Conservation (phyloP, 2,329 filamentous ascomycete genomes). For the Chaetomium sp. region DNA sequence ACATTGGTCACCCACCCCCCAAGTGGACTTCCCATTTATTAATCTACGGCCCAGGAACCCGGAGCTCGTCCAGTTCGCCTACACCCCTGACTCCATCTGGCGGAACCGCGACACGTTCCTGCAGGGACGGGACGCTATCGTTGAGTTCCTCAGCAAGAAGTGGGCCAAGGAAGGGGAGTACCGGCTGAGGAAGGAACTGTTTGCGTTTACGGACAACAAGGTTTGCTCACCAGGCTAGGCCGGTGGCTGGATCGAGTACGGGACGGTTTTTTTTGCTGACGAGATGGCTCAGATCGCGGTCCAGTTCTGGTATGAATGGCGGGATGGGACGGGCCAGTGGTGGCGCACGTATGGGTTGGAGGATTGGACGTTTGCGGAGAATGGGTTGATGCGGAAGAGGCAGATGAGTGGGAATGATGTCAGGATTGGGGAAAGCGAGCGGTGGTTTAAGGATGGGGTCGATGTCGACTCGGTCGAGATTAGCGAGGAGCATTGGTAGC, state of each 20-base stretch:
- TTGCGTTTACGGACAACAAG: conserved; percentile 71
- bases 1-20: background rate
- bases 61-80: conserved; percentile 65
- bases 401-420: conserved; percentile 78
- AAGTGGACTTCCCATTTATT: background rate
- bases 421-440: conserved; percentile 60
- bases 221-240: conserved; percentile 38
- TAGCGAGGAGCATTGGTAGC: conserved; percentile 67
- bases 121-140: conserved; percentile 66
- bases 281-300: conserved; percentile 66
- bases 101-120: conserved; percentile 75
- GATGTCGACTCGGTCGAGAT: conserved; percentile 70
- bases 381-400: conserved; percentile 72
- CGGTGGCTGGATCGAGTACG: background rate
- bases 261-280: conserved; percentile 1
- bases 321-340: conserved; percentile 72
- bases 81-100: conserved; percentile 78
- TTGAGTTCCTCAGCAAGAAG: conserved; percentile 69
- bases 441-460: conserved; percentile 71
- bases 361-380: conserved; percentile 73
- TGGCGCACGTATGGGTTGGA: conserved; percentile 85
- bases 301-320: conserved; percentile 88
- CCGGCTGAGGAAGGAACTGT: conserved; percentile 78
- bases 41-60: conserved; percentile 57
- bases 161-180: conserved; percentile 75